Percentiles rank a stretch among this genome's conserved stretches.
Evolutionary conservation across 306 rosid species (phyloP).

Genomic region (Heteromeles arbutifolia): DNA sequence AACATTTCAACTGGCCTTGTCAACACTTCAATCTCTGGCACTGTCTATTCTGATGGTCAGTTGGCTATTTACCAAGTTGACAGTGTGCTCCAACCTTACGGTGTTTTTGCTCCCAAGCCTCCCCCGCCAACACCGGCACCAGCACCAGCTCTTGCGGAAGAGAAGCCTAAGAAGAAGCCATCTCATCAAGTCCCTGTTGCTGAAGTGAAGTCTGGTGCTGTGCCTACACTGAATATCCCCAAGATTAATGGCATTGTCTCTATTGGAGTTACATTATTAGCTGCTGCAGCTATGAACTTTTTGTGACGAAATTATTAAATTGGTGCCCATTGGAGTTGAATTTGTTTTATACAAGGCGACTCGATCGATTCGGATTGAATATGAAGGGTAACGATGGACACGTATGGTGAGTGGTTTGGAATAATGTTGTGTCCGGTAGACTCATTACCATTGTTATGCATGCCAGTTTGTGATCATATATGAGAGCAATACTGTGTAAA

Average conservation of each 20-base stretch:
- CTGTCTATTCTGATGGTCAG: conserved; percentile 42
- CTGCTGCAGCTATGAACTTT: conserved; percentile 11
- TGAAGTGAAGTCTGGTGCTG: conserved; percentile 30
- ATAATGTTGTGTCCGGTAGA: neutral
- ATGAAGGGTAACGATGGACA: neutral
- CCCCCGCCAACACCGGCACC: conserved; percentile 40
- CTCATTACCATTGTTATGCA: neutral
- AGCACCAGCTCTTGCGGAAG: neutral
- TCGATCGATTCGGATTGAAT: neutral
- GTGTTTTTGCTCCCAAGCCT: conserved; percentile 40
- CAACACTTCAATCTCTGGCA: conserved; percentile 51
- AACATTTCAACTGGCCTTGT: conserved; percentile 62
- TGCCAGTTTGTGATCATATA: neutral
- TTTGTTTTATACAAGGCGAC: neutral
- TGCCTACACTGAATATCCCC: neutral
- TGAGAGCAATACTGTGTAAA: neutral
- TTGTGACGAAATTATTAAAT: conserved; percentile 13
- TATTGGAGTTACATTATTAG: conserved; percentile 19
- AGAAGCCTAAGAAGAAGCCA: conserved; percentile 12
- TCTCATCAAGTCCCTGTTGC: conserved; percentile 6
- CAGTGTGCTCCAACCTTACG: conserved; percentile 62
- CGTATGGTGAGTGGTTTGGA: neutral
- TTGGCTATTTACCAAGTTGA: conserved; percentile 49
- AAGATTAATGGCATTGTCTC: conserved; percentile 15
- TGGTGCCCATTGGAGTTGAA: neutral